phyloP scores from a whole-genome alignment of 495 filamentous ascomycete species.

The Tuber indicum region DNA sequence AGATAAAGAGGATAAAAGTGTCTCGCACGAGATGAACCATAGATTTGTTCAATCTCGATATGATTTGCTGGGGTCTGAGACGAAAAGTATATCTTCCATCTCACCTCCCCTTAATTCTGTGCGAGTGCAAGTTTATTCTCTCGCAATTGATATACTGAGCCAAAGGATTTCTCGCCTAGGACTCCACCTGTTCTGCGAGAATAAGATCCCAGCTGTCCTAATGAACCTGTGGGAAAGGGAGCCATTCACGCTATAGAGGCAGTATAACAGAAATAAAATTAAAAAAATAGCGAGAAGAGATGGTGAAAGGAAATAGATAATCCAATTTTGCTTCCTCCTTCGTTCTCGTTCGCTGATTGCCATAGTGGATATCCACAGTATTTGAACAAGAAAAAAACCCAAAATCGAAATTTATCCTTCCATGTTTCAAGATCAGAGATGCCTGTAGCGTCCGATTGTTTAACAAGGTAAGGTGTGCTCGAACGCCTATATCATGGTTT shows the following conservation, averaged over 20 bases:
- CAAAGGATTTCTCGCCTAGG: conserved; percentile 43
- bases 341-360: background rate
- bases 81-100: conserved; percentile 3
- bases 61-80: background rate
- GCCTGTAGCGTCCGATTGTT: conserved; percentile 87
- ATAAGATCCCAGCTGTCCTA: background rate
- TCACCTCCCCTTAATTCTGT: background rate
- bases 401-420: conserved; percentile 43
- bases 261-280: background rate
- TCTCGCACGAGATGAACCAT: background rate
- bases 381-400: background rate
- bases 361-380: background rate
- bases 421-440: conserved; percentile 76
- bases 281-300: background rate
- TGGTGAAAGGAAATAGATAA: conserved; percentile 9
- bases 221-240: background rate
- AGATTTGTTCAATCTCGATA: background rate
- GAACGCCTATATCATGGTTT: conserved; percentile 95
- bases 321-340: background rate
- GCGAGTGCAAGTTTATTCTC: conserved; percentile 28
- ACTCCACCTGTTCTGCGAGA: conserved; percentile 42
- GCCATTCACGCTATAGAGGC: conserved; percentile 4
- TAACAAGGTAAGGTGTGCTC: conserved; percentile 97
- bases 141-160: conserved; percentile 43
- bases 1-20: background rate